Conservation (phyloP, 495 filamentous ascomycete species). For the Hypoxylon crocopeplum region DNA sequence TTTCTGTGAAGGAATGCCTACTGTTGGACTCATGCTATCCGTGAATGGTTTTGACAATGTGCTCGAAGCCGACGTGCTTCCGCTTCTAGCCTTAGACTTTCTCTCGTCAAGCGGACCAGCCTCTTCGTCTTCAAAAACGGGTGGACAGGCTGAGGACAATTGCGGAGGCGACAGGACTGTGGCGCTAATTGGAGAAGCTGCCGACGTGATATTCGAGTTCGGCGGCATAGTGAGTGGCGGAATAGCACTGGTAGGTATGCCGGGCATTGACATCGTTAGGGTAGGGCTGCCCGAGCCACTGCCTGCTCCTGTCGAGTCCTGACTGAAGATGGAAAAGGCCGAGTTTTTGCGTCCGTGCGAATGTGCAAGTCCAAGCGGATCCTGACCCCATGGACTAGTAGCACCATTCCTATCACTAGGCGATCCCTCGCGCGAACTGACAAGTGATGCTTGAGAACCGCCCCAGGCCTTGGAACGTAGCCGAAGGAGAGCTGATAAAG, state of each 20-base stretch:
- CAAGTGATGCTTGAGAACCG: constrained; percentile 75
- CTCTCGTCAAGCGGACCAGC: constrained; percentile 20
- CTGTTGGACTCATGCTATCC: constrained; percentile 24
- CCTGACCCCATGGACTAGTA: constrained; percentile 39
- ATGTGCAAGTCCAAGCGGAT: constrained; percentile 24
- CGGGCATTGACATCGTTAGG: constrained; percentile 42
- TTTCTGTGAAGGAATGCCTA: constrained; percentile 25
- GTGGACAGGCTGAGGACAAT: constrained; percentile 42
- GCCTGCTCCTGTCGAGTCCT: constrained; percentile 46
- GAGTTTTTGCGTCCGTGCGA: constrained; percentile 49
- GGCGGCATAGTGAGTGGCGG: constrained; percentile 31
- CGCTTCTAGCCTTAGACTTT: not conserved
- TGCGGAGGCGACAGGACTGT: constrained; percentile 38
- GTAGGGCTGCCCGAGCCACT: constrained; percentile 50
- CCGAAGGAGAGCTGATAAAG: constrained; percentile 72
- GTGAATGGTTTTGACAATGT: constrained; percentile 19
- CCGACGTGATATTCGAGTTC: constrained; percentile 20
- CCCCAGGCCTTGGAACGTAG: constrained; percentile 80
- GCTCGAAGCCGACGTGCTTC: constrained; percentile 11
- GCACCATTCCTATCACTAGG: constrained; percentile 51
- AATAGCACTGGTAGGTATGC: constrained; percentile 29
- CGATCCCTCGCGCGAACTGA: constrained; percentile 67
- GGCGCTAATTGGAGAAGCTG: constrained; percentile 17
- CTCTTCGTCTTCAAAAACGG: constrained; percentile 50
- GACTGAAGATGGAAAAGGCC: constrained; percentile 48